Evolutionary conservation across 2,329 filamentous ascomycete species (phyloP), one percentile per base, ranked within the genome.

Genomic region (Venturia pyrina): DNA sequence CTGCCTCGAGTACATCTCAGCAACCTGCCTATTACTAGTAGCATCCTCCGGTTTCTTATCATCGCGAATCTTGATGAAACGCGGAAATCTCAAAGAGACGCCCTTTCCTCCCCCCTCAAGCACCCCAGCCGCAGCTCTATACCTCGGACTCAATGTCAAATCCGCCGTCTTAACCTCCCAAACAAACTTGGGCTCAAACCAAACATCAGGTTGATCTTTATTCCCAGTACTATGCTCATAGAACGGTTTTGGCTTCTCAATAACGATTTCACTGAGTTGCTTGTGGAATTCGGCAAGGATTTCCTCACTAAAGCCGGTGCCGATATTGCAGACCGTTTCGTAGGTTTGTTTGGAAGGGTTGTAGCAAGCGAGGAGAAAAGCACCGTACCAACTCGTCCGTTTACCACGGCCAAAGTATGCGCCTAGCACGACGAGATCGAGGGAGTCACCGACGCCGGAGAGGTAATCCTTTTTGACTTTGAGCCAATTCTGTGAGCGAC

Each of bases 401-500:
- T 98, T 99, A 71, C 95, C 95, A 74, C 89, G 93, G 72, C 95
- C 95, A 76, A 90, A 86, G 80, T 99, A 99, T 17, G 93, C 95
- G 37, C 95, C 95, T 0, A 99, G 81, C 0, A 99, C 95, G 43
- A 99, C 95, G 2, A 99, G 88, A 73, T 99, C 95, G 28, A 99
- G 88, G 1, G 93, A 97, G 78, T 99, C 95, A 63, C 95, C 95
- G 1, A 97, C 87, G 64, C 93, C 93, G 6, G 90, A 84, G 66
- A 99, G 90, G 75, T 99, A 99, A 74, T 99, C 95, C 74, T 99
- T 99, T 78, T 99, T 99, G 78, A 98, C 79, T 83, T 99, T 99
- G 69, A 99, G 89, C 95, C 95, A 99, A 74, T 99, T 99, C 67
- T 95, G 90, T 77, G 91, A 96, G 69, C 95, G 89, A 75, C 96